Evolutionary conservation across 2,329 filamentous ascomycete species (phyloP).

Genomic region (Talaromyces sp.): DNA sequence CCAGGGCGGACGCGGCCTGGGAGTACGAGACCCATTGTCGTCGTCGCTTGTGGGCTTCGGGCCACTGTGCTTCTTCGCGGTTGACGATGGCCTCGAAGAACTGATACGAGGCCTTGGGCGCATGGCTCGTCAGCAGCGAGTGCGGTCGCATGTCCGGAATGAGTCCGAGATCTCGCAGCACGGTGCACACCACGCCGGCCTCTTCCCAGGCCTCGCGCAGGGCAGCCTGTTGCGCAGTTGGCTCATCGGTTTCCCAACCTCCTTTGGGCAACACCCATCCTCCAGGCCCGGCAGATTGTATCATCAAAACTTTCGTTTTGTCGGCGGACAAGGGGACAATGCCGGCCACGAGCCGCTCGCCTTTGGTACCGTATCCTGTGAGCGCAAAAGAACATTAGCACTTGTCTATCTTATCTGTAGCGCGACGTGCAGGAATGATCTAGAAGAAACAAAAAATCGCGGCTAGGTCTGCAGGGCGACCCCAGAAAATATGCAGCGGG

Average conservation of each 20-base stretch:
- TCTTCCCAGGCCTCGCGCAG: slow-evolving; percentile 96
- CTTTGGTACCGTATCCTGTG: slow-evolving; percentile 81
- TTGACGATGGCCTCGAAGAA: slow-evolving; percentile 78
- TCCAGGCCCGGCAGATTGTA: slow-evolving; percentile 84
- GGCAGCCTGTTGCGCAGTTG: slow-evolving; percentile 75
- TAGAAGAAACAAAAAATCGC: background rate
- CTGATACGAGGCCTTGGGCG: slow-evolving; percentile 62
- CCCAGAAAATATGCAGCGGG: slow-evolving; percentile 4
- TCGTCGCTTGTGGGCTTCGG: slow-evolving; percentile 85
- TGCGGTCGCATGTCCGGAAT: slow-evolving; percentile 72
- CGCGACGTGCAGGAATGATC: background rate
- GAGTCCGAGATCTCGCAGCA: slow-evolving; percentile 78
- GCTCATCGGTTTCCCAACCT: slow-evolving; percentile 94
- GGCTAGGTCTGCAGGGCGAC: background rate
- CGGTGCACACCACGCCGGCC: slow-evolving; percentile 80
- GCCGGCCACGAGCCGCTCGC: slow-evolving; percentile 91
- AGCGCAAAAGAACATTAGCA: background rate
- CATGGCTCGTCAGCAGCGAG: slow-evolving; percentile 47
- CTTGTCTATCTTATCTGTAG: background rate
- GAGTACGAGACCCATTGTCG: slow-evolving; percentile 84
- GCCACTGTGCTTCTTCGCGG: slow-evolving; percentile 82
- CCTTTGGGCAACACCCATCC: slow-evolving; percentile 97
- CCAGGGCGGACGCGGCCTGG: slow-evolving; percentile 73
- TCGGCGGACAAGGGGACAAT: slow-evolving; percentile 85
- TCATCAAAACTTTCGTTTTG: slow-evolving; percentile 82